A percentile compares a stretch with the other conserved stretches of the same genome.
Conservation (phyloP, 352 stramenopile species). For the Pythium phragmitis region DNA sequence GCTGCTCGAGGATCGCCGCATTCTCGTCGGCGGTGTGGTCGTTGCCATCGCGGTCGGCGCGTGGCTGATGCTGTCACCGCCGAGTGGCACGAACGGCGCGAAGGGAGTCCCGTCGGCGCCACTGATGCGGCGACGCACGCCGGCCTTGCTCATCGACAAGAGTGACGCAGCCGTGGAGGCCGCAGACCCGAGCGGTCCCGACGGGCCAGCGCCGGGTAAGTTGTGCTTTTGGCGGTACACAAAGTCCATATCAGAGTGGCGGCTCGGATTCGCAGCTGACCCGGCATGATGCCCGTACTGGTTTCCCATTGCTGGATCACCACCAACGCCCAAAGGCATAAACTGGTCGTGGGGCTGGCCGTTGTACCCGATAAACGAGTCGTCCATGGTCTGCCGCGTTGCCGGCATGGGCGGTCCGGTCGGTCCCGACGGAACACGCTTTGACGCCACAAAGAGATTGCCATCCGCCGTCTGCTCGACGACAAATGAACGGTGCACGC, state of each 20-base stretch:
- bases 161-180: constrained; percentile 7
- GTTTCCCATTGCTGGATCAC: not conserved
- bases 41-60: constrained; percentile 13
- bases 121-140: constrained; percentile 21
- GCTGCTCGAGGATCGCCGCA: constrained; percentile 16
- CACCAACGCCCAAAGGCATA: not conserved
- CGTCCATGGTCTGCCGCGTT: constrained; percentile 23
- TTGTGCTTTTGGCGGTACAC: constrained; percentile 13
- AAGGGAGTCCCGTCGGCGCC: constrained; percentile 9
- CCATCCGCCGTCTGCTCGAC: constrained; percentile 28
- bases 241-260: constrained; percentile 27
- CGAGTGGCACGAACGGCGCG: not conserved
- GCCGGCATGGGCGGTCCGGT: not conserved
- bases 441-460: constrained; percentile 27
- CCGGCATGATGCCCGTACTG: not conserved
- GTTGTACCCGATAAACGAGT: constrained; percentile 24
- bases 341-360: constrained; percentile 5
- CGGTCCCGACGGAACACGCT: constrained; percentile 18
- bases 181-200: not conserved
- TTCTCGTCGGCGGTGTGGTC: not conserved
- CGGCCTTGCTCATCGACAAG: constrained; percentile 25
- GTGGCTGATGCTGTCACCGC: constrained; percentile 13
- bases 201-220: not conserved
- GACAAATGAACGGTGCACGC: constrained; percentile 24
- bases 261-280: not conserved